Percentiles rank a stretch among this genome's conserved stretches.
Evolutionary conservation across 345 rosid species (phyloP).

Genomic region (Toxicodendron radicans): DNA sequence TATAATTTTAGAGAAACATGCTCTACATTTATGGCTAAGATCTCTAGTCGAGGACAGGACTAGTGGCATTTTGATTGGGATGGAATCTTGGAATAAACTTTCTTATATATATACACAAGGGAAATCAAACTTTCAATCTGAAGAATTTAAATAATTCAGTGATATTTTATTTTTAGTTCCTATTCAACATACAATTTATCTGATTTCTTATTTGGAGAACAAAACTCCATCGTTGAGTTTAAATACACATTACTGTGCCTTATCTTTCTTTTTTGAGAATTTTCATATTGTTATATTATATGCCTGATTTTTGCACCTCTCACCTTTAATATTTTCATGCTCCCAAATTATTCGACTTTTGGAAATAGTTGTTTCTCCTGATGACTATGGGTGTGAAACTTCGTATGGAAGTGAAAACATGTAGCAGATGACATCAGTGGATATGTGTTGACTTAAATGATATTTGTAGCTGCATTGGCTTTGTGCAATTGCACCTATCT

Average conservation of each 20-base stretch:
- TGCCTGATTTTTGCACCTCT: not conserved
- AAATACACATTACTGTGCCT: not conserved
- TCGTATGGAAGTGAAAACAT: not conserved
- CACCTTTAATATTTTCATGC: not conserved
- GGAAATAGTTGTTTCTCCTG: not conserved
- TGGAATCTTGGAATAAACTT: not conserved
- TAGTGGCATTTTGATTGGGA: not conserved
- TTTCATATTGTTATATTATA: too few relatives aligned
- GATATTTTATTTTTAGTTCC: not conserved
- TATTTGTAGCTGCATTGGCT: not conserved
- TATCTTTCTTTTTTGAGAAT: not conserved
- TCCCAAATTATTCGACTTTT: not conserved
- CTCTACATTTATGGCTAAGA: not conserved
- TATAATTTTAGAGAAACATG: not conserved
- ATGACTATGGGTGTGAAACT: not conserved
- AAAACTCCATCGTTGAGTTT: not conserved
- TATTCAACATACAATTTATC: not conserved
- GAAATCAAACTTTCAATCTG: not conserved
- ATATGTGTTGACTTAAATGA: not conserved
- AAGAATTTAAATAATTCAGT: not conserved
- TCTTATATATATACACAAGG: not conserved
- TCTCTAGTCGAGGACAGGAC: not conserved
- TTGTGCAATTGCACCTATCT: not conserved
- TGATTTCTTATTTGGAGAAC: not conserved
- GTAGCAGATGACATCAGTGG: not conserved